Evolutionary conservation across 352 stramenopile genomes (phyloP).

Genomic region (Phytophthora sansomeana): DNA sequence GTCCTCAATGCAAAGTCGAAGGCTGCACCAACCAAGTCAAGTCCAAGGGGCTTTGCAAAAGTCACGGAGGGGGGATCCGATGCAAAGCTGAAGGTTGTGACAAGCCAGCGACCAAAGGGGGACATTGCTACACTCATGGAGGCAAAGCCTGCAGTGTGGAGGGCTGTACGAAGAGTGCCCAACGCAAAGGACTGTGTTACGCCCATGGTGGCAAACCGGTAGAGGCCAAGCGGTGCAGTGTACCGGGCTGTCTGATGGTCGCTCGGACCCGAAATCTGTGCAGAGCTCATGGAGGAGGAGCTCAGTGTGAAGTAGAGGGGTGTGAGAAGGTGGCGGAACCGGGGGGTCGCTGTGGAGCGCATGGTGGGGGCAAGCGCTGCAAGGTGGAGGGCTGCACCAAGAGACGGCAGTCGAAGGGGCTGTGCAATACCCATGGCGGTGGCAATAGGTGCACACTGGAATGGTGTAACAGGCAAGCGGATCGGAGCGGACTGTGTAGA

Average conservation of each 20-base stretch:
- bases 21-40: conserved; percentile 36
- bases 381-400: conserved; percentile 27
- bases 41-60: conserved; percentile 36
- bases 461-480: conserved; percentile 20
- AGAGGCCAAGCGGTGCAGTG: conserved; percentile 26
- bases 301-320: conserved; percentile 21
- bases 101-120: conserved; percentile 23
- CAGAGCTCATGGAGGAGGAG: conserved; percentile 28
- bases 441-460: conserved; percentile 21
- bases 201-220: conserved; percentile 31
- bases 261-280: conserved; percentile 26
- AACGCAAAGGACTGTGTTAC: conserved; percentile 33
- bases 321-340: conserved; percentile 33
- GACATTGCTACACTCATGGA: conserved; percentile 31
- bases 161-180: conserved; percentile 24
- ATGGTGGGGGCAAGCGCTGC: conserved; percentile 32
- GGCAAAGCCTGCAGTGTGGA: conserved; percentile 31
- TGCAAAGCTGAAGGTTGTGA: conserved; percentile 31
- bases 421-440: conserved; percentile 25
- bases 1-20: conserved; percentile 27
- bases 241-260: conserved; percentile 27
- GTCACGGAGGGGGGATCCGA: conserved; percentile 33
- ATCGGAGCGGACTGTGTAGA: conserved; percentile 18
- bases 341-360: conserved; percentile 21
- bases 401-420: conserved; percentile 15